A percentile compares a stretch with the other conserved stretches of the same genome.
Conservation (phyloP, 768 basidiomycete genomes). For the Amanita muscaria region DNA sequence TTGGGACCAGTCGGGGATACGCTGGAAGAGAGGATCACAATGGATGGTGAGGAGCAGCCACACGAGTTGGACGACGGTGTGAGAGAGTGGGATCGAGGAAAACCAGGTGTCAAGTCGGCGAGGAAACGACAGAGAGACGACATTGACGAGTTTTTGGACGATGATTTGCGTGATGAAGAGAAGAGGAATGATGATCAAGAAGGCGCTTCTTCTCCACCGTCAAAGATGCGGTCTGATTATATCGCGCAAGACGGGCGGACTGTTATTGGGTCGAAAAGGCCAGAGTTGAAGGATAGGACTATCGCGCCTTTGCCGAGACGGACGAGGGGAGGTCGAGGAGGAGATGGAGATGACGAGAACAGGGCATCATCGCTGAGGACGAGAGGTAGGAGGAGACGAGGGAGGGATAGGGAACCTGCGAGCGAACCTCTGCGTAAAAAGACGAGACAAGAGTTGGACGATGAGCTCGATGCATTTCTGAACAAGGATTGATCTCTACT, state of each 20-base stretch:
- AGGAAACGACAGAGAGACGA: conserved; percentile 28
- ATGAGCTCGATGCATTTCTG: conserved; percentile 74
- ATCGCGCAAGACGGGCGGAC: conserved; percentile 43
- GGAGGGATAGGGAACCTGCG: conserved; percentile 18
- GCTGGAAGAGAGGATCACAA: conserved; percentile 4
- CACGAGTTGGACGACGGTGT: neutral
- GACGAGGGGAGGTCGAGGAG: conserved; percentile 16
- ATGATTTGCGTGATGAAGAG: conserved; percentile 27
- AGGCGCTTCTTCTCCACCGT: conserved; percentile 20
- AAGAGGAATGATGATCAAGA: conserved; percentile 9
- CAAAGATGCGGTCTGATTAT: conserved; percentile 64
- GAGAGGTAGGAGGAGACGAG: conserved; percentile 15
- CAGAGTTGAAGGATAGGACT: conserved; percentile 36
- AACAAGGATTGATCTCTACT: conserved; percentile 20
- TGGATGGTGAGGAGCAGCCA: conserved; percentile 13
- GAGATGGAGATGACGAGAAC: conserved; percentile 7
- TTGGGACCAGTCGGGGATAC: neutral
- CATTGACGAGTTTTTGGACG: conserved; percentile 53
- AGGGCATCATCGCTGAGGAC: conserved; percentile 12
- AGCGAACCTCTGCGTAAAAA: conserved; percentile 32
- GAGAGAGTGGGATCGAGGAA: conserved; percentile 7
- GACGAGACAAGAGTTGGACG: conserved; percentile 73
- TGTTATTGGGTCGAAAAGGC: conserved; percentile 37
- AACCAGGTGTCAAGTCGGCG: conserved; percentile 3
- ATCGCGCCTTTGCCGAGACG: conserved; percentile 38